Evolutionary conservation across 495 filamentous ascomycete genomes (phyloP).

Genomic region (Cercophora newfieldiana): DNA sequence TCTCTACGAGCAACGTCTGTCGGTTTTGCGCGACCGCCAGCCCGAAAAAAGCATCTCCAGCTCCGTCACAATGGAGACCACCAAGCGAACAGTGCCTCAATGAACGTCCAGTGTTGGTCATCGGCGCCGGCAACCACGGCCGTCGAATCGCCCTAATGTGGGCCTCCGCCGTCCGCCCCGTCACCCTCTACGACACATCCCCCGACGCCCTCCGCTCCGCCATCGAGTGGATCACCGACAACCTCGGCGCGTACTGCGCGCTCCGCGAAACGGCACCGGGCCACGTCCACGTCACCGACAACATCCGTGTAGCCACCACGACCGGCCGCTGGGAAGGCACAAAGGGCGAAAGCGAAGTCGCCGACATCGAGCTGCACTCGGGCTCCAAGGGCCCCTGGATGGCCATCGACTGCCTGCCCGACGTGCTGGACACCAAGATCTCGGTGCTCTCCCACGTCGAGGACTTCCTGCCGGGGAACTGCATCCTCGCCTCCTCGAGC

Average conservation of each 20-base stretch:
- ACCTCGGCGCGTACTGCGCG: conserved; percentile 34
- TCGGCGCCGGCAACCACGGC: conserved; percentile 42
- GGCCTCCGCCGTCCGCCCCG: conserved; percentile 37
- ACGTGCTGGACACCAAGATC: conserved; percentile 54
- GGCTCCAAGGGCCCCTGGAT: conserved; percentile 42
- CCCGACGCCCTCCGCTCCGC: conserved; percentile 29
- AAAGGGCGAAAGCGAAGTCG: conserved; percentile 14
- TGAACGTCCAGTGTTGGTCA: conserved; percentile 38
- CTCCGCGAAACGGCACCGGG: conserved; percentile 31
- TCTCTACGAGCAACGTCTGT: background rate
- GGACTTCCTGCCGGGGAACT: conserved; percentile 39
- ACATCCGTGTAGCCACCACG: conserved; percentile 30
- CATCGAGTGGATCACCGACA: conserved; percentile 39
- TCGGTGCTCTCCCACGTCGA: conserved; percentile 51
- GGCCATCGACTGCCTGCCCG: conserved; percentile 60
- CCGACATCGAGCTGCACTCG: conserved; percentile 32
- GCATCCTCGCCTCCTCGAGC: conserved; percentile 56
- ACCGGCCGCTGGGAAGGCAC: conserved; percentile 20
- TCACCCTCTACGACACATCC: conserved; percentile 41
- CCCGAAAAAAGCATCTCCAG: background rate
- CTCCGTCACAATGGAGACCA: conserved; percentile 23
- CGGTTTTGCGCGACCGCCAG: background rate
- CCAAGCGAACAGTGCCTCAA: conserved; percentile 32
- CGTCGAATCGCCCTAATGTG: conserved; percentile 39
- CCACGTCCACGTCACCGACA: conserved; percentile 33